Conservation (phyloP, 2,329 filamentous ascomycete genomes). For the Epichloe sibirici region DNA sequence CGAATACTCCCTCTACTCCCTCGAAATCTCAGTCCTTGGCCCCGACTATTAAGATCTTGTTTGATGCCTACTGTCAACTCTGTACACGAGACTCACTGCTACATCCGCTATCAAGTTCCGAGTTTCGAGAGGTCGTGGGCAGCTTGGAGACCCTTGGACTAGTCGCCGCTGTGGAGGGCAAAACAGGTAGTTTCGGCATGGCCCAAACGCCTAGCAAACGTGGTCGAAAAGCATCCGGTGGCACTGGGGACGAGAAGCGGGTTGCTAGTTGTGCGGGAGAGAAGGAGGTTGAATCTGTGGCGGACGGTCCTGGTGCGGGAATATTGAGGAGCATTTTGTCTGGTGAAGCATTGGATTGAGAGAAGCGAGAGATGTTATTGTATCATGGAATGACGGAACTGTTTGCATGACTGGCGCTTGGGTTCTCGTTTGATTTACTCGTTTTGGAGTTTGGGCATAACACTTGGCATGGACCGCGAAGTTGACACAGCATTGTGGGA, state of each 20-base stretch:
- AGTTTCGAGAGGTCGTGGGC: constrained; percentile 86
- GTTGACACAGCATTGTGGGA: background rate
- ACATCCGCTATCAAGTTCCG: constrained; percentile 77
- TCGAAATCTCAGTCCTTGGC: constrained; percentile 50
- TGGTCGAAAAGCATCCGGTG: constrained; percentile 43
- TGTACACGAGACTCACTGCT: constrained; percentile 83
- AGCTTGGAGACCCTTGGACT: constrained; percentile 82
- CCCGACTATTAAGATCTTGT: constrained; percentile 74
- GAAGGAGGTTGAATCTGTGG: constrained; percentile 61
- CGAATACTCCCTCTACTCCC: constrained; percentile 36
- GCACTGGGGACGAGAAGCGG: constrained; percentile 57
- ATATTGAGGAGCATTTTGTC: constrained; percentile 51
- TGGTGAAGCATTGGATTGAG: constrained; percentile 45
- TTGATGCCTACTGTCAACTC: constrained; percentile 68
- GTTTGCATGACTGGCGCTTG: background rate
- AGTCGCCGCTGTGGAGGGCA: constrained; percentile 57
- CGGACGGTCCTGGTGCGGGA: constrained; percentile 48
- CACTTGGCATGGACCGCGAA: background rate
- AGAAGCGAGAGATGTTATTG: background rate
- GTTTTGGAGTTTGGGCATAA: background rate
- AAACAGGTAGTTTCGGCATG: constrained; percentile 52
- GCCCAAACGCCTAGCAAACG: constrained; percentile 61
- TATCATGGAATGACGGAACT: background rate
- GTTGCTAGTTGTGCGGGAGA: constrained; percentile 71
- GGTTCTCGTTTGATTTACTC: background rate